phyloP scores from a whole-genome alignment of 148 eudicot genomes.

The Gaultheria prostrata region DNA sequence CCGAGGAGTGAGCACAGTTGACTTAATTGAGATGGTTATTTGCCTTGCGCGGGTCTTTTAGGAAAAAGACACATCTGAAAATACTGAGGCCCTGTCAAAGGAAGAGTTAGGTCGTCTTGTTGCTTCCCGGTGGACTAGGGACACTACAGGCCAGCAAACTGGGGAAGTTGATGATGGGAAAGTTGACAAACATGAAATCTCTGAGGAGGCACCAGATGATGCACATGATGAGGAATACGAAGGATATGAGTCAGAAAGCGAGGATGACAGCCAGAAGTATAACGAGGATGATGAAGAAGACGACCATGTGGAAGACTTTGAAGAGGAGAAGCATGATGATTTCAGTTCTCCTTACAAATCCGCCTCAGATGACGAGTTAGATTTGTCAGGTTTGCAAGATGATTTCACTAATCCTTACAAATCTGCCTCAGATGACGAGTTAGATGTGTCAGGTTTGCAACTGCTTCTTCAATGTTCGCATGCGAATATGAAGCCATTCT shows the following conservation, averaged over 20 bases:
- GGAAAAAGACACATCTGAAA: conserved; percentile 50
- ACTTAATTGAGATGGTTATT: conserved; percentile 12
- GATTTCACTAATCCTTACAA: conserved; percentile 52
- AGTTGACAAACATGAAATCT: conserved; percentile 29
- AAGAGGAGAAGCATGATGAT: conserved; percentile 53
- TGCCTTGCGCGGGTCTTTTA: conserved; percentile 20
- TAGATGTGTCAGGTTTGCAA: conserved; percentile 49
- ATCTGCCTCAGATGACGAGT: conserved; percentile 71
- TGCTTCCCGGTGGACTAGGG: conserved; percentile 97
- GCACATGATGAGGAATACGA: conserved; percentile 60
- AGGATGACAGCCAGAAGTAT: conserved; percentile 60
- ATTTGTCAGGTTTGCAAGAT: conserved; percentile 50
- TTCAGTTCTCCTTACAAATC: conserved; percentile 51
- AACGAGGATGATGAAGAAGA: conserved; percentile 58
- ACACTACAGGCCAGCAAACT: conserved; percentile 49
- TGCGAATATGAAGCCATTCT: conserved; percentile 1
- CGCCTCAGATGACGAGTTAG: conserved; percentile 68
- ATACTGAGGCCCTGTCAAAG: conserved; percentile 63
- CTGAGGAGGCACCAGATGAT: conserved; percentile 46
- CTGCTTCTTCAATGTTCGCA: neutral
- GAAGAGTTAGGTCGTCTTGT: conserved; percentile 91
- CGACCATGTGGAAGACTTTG: conserved; percentile 34
- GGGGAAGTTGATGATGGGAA: conserved; percentile 36
- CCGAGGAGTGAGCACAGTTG: neutral
- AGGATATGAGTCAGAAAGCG: conserved; percentile 67